Conservation (phyloP, 2,329 filamentous ascomycete genomes). For the Diaporthe ampelina region DNA sequence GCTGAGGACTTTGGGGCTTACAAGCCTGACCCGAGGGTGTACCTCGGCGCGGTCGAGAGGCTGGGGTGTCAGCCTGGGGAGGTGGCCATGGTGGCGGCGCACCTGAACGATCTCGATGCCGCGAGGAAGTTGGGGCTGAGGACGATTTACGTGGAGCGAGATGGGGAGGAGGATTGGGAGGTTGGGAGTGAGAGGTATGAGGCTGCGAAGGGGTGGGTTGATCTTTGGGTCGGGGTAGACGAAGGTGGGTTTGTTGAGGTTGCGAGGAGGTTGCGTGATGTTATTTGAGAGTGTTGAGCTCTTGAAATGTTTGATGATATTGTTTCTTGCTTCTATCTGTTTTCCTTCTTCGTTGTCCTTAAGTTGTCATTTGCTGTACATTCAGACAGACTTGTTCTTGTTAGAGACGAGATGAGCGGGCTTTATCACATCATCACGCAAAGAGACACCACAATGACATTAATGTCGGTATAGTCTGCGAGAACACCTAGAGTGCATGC, state of each 20-base stretch:
- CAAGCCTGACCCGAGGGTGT: conserved; percentile 78
- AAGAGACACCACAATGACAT: not conserved
- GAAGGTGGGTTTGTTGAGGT: conserved; percentile 67
- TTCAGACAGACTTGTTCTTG: not conserved
- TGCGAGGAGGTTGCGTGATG: conserved; percentile 57
- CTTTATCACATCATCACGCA: not conserved
- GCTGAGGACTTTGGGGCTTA: conserved; percentile 81
- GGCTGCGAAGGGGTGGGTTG: conserved; percentile 72
- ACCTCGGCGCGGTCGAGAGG: conserved; percentile 74
- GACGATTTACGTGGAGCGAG: conserved; percentile 81
- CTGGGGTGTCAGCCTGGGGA: conserved; percentile 70
- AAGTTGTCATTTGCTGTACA: not conserved
- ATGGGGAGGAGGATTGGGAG: conserved; percentile 74
- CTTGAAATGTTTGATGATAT: not conserved
- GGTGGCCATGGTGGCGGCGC: conserved; percentile 84
- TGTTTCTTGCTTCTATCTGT: not conserved
- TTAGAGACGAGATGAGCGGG: not conserved
- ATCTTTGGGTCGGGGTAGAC: conserved; percentile 70
- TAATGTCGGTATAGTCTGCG: not conserved
- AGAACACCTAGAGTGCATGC: not conserved
- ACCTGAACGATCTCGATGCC: conserved; percentile 76
- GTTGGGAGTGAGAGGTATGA: conserved; percentile 63
- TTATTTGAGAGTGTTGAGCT: not conserved
- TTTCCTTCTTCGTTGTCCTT: not conserved
- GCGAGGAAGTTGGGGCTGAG: conserved; percentile 75